Evolutionary conservation across 768 basidiomycete genomes (phyloP).

Genomic region (Leccinum broughii): DNA sequence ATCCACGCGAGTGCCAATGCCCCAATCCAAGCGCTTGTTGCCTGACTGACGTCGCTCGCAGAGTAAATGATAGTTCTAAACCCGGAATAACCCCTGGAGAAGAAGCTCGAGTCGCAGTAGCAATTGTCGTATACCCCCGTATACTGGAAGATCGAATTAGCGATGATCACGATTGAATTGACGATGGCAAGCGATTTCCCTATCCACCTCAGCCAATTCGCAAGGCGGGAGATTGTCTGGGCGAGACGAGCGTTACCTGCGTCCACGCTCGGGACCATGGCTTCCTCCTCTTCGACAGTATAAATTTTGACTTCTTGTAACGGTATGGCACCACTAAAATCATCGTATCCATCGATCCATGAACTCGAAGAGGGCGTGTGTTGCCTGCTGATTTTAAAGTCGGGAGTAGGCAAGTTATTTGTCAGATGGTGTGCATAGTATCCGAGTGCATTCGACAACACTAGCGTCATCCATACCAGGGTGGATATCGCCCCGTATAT

Average conservation of each 20-base stretch:
- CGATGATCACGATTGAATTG: conserved; percentile 29
- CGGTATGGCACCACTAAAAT: not conserved
- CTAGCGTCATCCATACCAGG: conserved; percentile 30
- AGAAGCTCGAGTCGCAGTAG: conserved; percentile 32
- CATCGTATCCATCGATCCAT: not conserved
- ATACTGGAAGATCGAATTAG: conserved; percentile 33
- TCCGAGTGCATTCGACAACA: conserved; percentile 29
- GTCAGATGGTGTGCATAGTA: conserved; percentile 17
- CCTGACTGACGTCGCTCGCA: conserved; percentile 24
- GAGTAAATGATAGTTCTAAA: conserved; percentile 30
- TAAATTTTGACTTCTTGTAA: not conserved
- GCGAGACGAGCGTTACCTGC: not conserved
- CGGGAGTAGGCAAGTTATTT: not conserved
- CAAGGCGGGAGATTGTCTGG: not conserved
- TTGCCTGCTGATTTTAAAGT: not conserved
- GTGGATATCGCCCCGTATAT: conserved; percentile 34
- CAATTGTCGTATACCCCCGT: conserved; percentile 28
- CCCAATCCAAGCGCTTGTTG: not conserved
- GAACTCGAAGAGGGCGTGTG: not conserved
- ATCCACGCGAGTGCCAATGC: not conserved
- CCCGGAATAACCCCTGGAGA: conserved; percentile 19
- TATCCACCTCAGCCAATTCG: conserved; percentile 25
- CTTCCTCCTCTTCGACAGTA: not conserved
- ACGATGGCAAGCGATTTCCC: conserved; percentile 29
- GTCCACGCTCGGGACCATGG: too few relatives aligned